Percentiles rank a stretch among this genome's conserved stretches.
Conservation (phyloP, 169 alveolate species). For the Perkinsus olseni region DNA sequence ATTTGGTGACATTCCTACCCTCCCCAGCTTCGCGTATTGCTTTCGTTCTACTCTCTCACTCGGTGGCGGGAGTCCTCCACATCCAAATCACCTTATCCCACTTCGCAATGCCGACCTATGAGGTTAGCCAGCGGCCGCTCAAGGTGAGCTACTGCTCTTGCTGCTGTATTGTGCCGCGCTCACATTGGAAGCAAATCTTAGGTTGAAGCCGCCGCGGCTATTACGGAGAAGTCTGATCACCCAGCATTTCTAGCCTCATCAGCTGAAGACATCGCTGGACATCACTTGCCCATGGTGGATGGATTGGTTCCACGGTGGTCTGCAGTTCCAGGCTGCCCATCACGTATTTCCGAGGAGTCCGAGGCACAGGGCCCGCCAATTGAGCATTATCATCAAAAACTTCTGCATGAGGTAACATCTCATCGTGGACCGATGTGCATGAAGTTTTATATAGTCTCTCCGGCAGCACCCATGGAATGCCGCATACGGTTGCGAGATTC, state of each 20-base stretch:
- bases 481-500: too few species aligned
- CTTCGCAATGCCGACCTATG: conserved; percentile 8
- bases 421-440: not conserved
- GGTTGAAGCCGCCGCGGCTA: not conserved
- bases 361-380: conserved; percentile 3
- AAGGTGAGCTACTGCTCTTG: not conserved
- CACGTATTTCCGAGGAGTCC: conserved; percentile 15
- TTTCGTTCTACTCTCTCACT: not conserved
- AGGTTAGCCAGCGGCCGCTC: not conserved
- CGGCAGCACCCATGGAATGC: too few species aligned
- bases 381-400: not conserved
- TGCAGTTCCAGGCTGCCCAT: conserved; percentile 15
- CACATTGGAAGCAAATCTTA: too few species aligned
- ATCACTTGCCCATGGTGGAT: conserved; percentile 6
- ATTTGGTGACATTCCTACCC: not conserved
- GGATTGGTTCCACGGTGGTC: conserved; percentile 25
- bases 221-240: not conserved
- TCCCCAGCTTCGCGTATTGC: not conserved
- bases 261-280: not conserved
- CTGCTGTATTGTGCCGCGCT: not conserved
- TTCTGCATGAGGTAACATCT: conserved; percentile 5
- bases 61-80: conserved; percentile 13
- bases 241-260: not conserved
- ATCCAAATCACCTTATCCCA: conserved; percentile 19
- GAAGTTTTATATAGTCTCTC: too few species aligned